Evolutionary conservation across 257 asterid species (phyloP), one percentile per base, ranked within the genome.

Genomic region (Schizonepeta tenuifolia): DNA sequence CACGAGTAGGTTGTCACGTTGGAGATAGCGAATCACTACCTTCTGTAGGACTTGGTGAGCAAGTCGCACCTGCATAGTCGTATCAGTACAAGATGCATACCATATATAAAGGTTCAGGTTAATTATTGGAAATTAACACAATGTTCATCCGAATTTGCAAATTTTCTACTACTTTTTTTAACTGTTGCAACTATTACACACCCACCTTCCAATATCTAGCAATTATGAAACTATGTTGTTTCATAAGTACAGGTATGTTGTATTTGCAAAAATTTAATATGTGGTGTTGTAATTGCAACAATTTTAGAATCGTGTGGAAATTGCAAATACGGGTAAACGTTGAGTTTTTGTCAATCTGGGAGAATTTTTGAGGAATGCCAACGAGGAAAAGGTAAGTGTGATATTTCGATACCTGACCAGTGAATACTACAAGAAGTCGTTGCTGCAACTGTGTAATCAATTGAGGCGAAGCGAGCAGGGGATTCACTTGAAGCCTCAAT

Each of bases 41-140:
- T 95, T 95, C 71, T 95, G 97, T 47, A 95, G 96, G 83, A 95
- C 99, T 76, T 72, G 89, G 78, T 88, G 96, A 58, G 99, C 99
- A 44, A 88, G 93, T 47, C 99, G 88, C 35, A 95, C 97, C 99
- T 95, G 90, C 82, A 78, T 49, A 24, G 66, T 38, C 60, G 63
- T 50, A 61, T 69, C 65, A 67, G 50, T 17, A 26, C 12, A 46
- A 28, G 67, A 66, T 35, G 63, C 31, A 50, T 50, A 50, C 56
- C 56, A 3, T 24, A 50, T 50, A 50, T 17, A 17, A 17, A 7
- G 7, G 18, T 47, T 47, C 7, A 9, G 51, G 21, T 15, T 38
- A 38, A 38, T 38, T 15, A 21, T 47, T 8, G 6, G 8, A 47
- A 38, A 47, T 13, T 5, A 47, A 47, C 21, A 15, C 54, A 15